phyloP scores from a whole-genome alignment of 2,329 filamentous ascomycete genomes.

The Paecilomyces variotii region DNA sequence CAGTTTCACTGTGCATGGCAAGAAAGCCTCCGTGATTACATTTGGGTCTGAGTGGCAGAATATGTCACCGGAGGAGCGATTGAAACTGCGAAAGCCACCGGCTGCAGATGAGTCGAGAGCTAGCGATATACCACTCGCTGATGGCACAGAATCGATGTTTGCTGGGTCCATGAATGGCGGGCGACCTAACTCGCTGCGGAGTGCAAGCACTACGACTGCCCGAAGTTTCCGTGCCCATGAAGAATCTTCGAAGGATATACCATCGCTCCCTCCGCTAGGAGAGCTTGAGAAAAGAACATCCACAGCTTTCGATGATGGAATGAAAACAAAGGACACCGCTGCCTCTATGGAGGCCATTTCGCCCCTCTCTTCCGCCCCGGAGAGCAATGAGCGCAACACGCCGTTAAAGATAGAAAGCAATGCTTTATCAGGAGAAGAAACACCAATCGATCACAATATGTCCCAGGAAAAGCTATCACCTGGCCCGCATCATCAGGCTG shows the following conservation, averaged over 20 bases:
- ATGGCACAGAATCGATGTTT: conserved; percentile 18
- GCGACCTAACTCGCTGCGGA: conserved; percentile 55
- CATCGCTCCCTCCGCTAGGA: conserved; percentile 8
- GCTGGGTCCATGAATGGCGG: conserved; percentile 29
- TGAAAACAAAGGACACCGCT: not conserved
- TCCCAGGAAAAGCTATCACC: conserved; percentile 12
- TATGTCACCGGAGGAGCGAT: conserved; percentile 64
- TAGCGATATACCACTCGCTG: conserved; percentile 23
- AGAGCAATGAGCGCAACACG: conserved; percentile 1
- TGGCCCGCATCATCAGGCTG: conserved; percentile 18
- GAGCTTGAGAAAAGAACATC: not conserved
- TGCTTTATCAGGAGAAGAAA: conserved; percentile 1
- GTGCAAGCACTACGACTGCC: conserved; percentile 59
- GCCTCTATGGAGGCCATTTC: not conserved
- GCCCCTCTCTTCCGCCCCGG: not conserved
- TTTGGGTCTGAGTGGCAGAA: conserved; percentile 86
- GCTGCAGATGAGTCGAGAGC: conserved; percentile 29
- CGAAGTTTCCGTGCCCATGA: conserved; percentile 38
- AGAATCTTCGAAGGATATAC: conserved; percentile 15
- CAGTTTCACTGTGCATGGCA: conserved; percentile 93
- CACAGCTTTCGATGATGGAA: not conserved
- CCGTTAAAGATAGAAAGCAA: conserved; percentile 1
- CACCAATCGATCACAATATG: conserved; percentile 4
- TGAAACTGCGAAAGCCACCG: conserved; percentile 52
- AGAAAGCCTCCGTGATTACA: conserved; percentile 96